Evolutionary conservation across 768 basidiomycete species (phyloP).

Genomic region (Leccinum sublutescens): DNA sequence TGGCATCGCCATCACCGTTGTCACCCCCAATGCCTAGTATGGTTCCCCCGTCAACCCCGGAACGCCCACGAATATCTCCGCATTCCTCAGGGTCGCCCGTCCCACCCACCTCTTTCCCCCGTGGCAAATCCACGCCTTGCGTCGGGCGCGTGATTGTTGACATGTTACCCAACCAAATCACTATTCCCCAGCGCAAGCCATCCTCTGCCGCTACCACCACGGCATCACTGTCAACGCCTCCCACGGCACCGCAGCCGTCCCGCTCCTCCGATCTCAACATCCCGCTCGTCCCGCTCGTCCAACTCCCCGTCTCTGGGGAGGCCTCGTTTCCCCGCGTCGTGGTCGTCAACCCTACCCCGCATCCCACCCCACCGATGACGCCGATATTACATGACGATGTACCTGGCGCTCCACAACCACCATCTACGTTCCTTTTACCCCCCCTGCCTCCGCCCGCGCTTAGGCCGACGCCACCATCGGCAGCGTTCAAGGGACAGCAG

Average conservation of each 20-base stretch:
- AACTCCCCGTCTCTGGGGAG: conserved; percentile 25
- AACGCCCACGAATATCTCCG: conserved; percentile 29
- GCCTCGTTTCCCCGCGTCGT: conserved; percentile 54
- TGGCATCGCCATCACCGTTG: conserved; percentile 28
- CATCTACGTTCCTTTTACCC: conserved; percentile 28
- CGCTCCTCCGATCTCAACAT: conserved; percentile 18
- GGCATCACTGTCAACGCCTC: conserved; percentile 6
- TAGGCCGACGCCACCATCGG: conserved; percentile 4
- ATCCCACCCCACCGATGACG: conserved; percentile 75
- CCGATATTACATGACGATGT: conserved; percentile 40
- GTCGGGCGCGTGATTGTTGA: conserved; percentile 55
- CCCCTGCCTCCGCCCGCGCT: conserved; percentile 29
- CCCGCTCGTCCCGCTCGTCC: conserved; percentile 31
- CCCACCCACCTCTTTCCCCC: conserved; percentile 9
- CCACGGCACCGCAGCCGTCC: conserved; percentile 2
- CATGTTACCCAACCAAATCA: conserved; percentile 48
- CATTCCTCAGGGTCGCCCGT: conserved; percentile 13
- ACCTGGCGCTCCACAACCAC: conserved; percentile 25
- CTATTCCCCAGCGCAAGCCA: conserved; percentile 22
- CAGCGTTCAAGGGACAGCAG: conserved; percentile 3
- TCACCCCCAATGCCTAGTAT: conserved; percentile 17
- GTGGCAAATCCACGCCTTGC: conserved; percentile 26
- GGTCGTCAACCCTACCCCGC: conserved; percentile 74
- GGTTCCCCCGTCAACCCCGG: conserved; percentile 28
- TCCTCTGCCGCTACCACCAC: conserved; percentile 2